phyloP scores from a whole-genome alignment of 768 basidiomycete genomes.

The Botryobasidium botryosum region DNA sequence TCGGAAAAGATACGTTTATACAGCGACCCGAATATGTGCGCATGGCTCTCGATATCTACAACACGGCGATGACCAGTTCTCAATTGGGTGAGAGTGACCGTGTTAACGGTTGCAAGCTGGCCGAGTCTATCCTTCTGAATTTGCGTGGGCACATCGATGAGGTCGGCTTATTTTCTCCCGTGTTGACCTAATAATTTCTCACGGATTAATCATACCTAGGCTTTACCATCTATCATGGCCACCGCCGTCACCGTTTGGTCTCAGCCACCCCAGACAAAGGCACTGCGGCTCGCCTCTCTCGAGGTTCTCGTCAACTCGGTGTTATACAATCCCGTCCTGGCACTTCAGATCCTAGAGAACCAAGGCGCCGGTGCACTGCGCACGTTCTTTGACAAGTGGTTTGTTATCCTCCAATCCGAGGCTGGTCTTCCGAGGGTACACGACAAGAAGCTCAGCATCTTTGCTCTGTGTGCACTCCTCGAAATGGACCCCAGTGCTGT shows the following conservation, averaged over 20 bases:
- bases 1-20: conserved; percentile 61
- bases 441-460: conserved; percentile 71
- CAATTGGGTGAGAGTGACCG: conserved; percentile 72
- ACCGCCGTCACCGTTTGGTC: conserved; percentile 45
- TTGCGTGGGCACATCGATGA: conserved; percentile 64
- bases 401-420: conserved; percentile 44
- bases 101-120: conserved; percentile 71
- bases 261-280: conserved; percentile 35
- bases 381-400: conserved; percentile 76
- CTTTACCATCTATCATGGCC: conserved; percentile 44
- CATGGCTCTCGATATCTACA: conserved; percentile 73
- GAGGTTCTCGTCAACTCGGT: conserved; percentile 70
- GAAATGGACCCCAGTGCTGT: conserved; percentile 44
- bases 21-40: conserved; percentile 54
- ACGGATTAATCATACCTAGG: conserved; percentile 22
- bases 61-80: conserved; percentile 45
- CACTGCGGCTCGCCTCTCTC: conserved; percentile 60
- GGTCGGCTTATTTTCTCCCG: conserved; percentile 25
- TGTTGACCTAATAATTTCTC: not conserved
- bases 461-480: conserved; percentile 59
- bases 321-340: conserved; percentile 65
- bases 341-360: conserved; percentile 58
- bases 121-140: conserved; percentile 67
- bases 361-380: conserved; percentile 42
- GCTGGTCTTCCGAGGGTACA: conserved; percentile 60